Conservation (phyloP, 306 rosid species). For the Biancaea sappan region DNA sequence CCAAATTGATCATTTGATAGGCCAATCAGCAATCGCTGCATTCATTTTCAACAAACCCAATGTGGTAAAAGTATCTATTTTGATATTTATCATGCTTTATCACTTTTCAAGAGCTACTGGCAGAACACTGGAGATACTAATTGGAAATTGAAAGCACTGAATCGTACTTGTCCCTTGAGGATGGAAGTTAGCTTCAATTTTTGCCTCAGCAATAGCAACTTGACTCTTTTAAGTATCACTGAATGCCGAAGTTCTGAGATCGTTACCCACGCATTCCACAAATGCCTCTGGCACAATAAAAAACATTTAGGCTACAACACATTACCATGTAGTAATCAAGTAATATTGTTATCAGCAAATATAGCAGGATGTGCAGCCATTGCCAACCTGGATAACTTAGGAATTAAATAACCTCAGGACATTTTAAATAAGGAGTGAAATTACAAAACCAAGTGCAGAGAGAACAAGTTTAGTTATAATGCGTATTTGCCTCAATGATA, state of each 20-base stretch:
- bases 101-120: slow-evolving; percentile 32
- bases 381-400: slow-evolving; percentile 21
- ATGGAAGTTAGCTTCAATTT: slow-evolving; percentile 92
- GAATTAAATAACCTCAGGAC: not conserved
- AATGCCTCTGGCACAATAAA: slow-evolving; percentile 68
- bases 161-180: slow-evolving; percentile 92
- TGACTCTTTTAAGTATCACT: slow-evolving; percentile 96
- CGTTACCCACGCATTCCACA: slow-evolving; percentile 99
- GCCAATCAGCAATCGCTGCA: slow-evolving; percentile 7
- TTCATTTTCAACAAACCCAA: slow-evolving; percentile 20
- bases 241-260: slow-evolving; percentile 94
- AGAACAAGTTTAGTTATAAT: slow-evolving; percentile 20
- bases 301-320: slow-evolving; percentile 36
- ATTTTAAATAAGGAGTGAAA: not conserved
- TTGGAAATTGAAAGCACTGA: slow-evolving; percentile 39
- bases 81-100: slow-evolving; percentile 9
- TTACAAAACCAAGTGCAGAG: slow-evolving; percentile 13
- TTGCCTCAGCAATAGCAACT: slow-evolving; percentile 86
- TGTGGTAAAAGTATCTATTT: not conserved
- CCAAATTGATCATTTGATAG: not conserved
- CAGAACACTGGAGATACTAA: slow-evolving; percentile 22
- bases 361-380: not conserved
- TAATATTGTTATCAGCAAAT: slow-evolving; percentile 21
- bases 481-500: slow-evolving; percentile 19
- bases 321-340: slow-evolving; percentile 32